A percentile compares a stretch with the other conserved stretches of the same genome.
Conservation (phyloP, 2,329 filamentous ascomycete species). For the Diatrype stigma region DNA sequence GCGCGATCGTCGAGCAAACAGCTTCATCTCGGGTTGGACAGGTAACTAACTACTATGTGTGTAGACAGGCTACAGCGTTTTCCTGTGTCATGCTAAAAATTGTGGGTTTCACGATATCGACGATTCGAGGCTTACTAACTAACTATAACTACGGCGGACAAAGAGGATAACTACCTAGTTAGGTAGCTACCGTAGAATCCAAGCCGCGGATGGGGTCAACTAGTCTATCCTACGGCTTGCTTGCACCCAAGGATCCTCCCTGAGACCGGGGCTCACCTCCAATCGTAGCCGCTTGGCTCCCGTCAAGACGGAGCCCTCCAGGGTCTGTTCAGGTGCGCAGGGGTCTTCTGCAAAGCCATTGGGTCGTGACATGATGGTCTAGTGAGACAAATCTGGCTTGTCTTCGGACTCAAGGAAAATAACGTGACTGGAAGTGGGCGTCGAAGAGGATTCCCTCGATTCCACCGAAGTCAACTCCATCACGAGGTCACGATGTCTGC, state of each 20-base stretch:
- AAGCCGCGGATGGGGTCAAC: conserved; percentile 10
- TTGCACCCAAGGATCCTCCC: conserved; percentile 18
- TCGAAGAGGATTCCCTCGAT: conserved; percentile 15
- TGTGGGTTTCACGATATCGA: too few species aligned
- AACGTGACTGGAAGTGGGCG: conserved; percentile 28
- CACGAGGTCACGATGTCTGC: conserved; percentile 2
- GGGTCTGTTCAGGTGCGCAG: conserved; percentile 24
- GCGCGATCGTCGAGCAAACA: background rate
- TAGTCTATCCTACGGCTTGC: conserved; percentile 10
- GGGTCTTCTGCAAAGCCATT: conserved; percentile 25
- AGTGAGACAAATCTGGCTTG: conserved; percentile 18
- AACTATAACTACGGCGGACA: background rate
- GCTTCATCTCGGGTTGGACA: too few species aligned
- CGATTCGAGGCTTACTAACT: background rate
- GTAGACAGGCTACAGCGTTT: too few species aligned
- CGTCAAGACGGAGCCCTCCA: conserved; percentile 9
- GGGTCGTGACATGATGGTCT: conserved; percentile 8
- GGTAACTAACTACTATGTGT: too few species aligned
- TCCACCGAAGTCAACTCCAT: conserved; percentile 1
- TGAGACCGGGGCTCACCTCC: conserved; percentile 19
- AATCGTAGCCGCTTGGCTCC: conserved; percentile 24
- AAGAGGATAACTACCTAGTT: too few species aligned
- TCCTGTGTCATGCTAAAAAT: too few species aligned
- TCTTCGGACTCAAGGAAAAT: conserved; percentile 19
- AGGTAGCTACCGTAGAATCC: conserved; percentile 1